Evolutionary conservation across 2,329 filamentous ascomycete species (phyloP).

Genomic region (Aspergillus flavus): DNA sequence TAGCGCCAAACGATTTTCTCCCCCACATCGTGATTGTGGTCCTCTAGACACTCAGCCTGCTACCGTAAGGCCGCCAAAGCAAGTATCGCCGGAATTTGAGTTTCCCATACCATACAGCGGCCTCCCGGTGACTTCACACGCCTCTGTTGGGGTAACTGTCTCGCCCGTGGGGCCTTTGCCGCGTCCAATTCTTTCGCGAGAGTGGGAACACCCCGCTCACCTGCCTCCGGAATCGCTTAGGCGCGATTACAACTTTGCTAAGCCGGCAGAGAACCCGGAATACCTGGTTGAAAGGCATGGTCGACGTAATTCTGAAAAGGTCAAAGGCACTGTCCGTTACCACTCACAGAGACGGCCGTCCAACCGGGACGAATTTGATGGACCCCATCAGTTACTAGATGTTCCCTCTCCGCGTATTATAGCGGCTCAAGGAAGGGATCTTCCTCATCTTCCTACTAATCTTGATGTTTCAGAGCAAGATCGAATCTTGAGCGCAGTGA

Average conservation of each 20-base stretch:
- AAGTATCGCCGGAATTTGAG: slow-evolving; percentile 34
- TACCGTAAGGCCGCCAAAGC: slow-evolving; percentile 22
- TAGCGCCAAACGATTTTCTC: slow-evolving; percentile 36
- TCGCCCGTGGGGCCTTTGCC: slow-evolving; percentile 35
- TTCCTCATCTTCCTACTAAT: slow-evolving; percentile 80
- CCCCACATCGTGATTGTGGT: slow-evolving; percentile 30
- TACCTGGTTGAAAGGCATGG: slow-evolving; percentile 41
- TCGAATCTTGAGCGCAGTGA: slow-evolving; percentile 75
- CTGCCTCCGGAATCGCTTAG: slow-evolving; percentile 34
- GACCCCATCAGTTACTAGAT: slow-evolving; percentile 79
- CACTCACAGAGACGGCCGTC: slow-evolving; percentile 67
- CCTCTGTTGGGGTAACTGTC: slow-evolving; percentile 32
- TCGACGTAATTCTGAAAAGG: slow-evolving; percentile 34
- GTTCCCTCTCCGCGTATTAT: slow-evolving; percentile 71
- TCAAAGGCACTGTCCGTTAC: slow-evolving; percentile 37
- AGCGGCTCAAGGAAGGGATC: slow-evolving; percentile 75
- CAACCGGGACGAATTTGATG: slow-evolving; percentile 87
- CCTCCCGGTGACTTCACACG: slow-evolving; percentile 30
- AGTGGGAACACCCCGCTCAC: slow-evolving; percentile 37
- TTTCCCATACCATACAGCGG: slow-evolving; percentile 33
- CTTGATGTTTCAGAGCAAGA: slow-evolving; percentile 84
- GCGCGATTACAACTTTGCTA: slow-evolving; percentile 36
- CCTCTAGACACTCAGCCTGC: slow-evolving; percentile 32
- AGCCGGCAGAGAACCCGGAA: slow-evolving; percentile 36
- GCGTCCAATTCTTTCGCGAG: slow-evolving; percentile 32